Evolutionary conservation across 495 filamentous ascomycete genomes (phyloP).

Genomic region (Penicillium turbatum): DNA sequence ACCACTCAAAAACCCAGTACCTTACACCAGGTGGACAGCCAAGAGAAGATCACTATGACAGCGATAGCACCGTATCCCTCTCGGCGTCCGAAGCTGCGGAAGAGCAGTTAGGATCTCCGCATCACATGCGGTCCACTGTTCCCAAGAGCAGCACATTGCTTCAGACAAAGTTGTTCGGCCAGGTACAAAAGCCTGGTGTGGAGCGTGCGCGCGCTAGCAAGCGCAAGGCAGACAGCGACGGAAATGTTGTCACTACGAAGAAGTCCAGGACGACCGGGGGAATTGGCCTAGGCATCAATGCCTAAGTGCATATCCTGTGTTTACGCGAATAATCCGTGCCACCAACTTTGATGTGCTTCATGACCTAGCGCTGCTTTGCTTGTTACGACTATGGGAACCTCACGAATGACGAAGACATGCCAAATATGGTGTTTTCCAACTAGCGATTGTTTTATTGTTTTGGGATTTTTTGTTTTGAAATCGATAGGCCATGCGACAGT

Average conservation of each 20-base stretch:
- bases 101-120: conserved; percentile 15
- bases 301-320: conserved; percentile 26
- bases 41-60: conserved; percentile 54
- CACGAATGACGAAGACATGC: conserved; percentile 35
- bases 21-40: conserved; percentile 55
- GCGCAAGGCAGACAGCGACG: conserved; percentile 53
- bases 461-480: conserved; percentile 1
- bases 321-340: not conserved
- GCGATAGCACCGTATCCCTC: conserved; percentile 73
- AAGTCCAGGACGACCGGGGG: conserved; percentile 52
- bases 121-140: conserved; percentile 22
- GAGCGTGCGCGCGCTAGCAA: conserved; percentile 44
- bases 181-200: conserved; percentile 55
- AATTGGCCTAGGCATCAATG: conserved; percentile 62
- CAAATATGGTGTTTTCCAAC: conserved; percentile 13
- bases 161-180: conserved; percentile 66
- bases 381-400: conserved; percentile 22
- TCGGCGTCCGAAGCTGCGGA: conserved; percentile 74
- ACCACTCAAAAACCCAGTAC: conserved; percentile 47
- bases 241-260: conserved; percentile 48
- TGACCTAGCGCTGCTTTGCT: conserved; percentile 23
- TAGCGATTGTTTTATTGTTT: conserved; percentile 18
- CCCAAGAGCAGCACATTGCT: conserved; percentile 44
- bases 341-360: conserved; percentile 21
- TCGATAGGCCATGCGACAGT: conserved; percentile 2